Conservation (phyloP, 108 stramenopile genomes). For the Hondaea fermentalgiana region DNA sequence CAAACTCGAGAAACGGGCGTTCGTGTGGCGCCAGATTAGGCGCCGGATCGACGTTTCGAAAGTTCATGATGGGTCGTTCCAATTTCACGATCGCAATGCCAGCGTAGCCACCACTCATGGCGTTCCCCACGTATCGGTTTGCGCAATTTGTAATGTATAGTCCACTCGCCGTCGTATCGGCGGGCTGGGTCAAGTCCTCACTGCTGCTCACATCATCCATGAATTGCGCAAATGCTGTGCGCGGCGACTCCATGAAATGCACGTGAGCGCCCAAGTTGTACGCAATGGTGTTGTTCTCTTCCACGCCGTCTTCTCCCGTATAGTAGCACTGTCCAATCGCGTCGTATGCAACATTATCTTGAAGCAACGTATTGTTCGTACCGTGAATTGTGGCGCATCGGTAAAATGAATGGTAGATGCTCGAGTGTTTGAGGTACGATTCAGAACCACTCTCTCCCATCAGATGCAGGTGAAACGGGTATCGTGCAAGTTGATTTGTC, state of each 20-base stretch:
- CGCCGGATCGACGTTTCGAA: no score
- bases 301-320: slow-evolving; percentile 47
- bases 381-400: slow-evolving; percentile 52
- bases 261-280: slow-evolving; percentile 52
- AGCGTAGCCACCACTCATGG: no score
- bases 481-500: slow-evolving; percentile 48
- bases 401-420: slow-evolving; percentile 40
- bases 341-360: slow-evolving; percentile 47
- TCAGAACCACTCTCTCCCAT: slow-evolving; percentile 29
- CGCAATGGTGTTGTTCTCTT: slow-evolving; percentile 40
- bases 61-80: no score
- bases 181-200: no score
- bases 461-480: slow-evolving; percentile 49
- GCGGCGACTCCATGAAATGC: slow-evolving; percentile 25
- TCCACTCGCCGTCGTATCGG: no score
- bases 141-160: no score
- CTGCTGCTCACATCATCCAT: no score
- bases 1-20: no score
- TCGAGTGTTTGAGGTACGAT: slow-evolving; percentile 41
- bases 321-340: slow-evolving; percentile 49
- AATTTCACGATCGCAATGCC: no score
- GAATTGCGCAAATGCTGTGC: no score
- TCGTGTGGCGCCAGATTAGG: no score
- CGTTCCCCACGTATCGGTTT: no score
- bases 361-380: slow-evolving; percentile 26